Percentiles rank a stretch among this genome's conserved stretches.
These are phyloP conservation scores for Berberis thunbergii DNA, from an alignment of 164 flowering plant species.

Conservation along the genomic window DNA sequence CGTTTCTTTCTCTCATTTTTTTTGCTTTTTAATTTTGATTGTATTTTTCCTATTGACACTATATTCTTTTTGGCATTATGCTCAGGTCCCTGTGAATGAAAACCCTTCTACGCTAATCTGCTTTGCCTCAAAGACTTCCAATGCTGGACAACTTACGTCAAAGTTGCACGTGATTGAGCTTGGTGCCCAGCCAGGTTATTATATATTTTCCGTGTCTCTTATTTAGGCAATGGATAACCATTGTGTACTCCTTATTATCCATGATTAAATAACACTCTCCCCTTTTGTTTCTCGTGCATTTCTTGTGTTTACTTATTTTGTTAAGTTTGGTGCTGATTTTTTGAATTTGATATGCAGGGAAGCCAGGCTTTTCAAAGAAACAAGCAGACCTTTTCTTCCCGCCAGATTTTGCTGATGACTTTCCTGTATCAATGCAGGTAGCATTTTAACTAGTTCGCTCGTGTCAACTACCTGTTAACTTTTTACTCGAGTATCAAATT, in stretches of 20 bases:
- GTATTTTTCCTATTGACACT: no score
- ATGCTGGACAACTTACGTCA: conserved; percentile 93
- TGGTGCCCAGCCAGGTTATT: conserved; percentile 89
- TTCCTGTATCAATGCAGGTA: conserved; percentile 99
- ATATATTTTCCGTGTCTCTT: no score
- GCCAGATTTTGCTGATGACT: conserved; percentile 99
- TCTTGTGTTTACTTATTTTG: no score
- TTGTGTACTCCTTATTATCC: no score
- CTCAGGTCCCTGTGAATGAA: conserved; percentile 87
- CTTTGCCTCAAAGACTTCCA: conserved; percentile 75
- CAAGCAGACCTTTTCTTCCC: conserved; percentile 99
- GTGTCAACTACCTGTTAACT: background rate
- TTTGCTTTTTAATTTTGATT: background rate
- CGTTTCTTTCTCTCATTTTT: conserved; percentile 4
- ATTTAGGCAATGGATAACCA: no score
- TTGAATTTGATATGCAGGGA: conserved; percentile 42
- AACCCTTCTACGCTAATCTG: conserved; percentile 72
- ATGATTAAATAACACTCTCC: no score
- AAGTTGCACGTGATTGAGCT: conserved; percentile 97
- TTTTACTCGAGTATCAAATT: background rate
- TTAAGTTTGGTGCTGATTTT: background rate
- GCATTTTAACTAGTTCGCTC: background rate
- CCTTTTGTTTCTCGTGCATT: no score
- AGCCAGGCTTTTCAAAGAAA: conserved; percentile 83
- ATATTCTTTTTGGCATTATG: background rate